phyloP scores from a whole-genome alignment of 345 rosid species.

The Linum usitatissimum region DNA sequence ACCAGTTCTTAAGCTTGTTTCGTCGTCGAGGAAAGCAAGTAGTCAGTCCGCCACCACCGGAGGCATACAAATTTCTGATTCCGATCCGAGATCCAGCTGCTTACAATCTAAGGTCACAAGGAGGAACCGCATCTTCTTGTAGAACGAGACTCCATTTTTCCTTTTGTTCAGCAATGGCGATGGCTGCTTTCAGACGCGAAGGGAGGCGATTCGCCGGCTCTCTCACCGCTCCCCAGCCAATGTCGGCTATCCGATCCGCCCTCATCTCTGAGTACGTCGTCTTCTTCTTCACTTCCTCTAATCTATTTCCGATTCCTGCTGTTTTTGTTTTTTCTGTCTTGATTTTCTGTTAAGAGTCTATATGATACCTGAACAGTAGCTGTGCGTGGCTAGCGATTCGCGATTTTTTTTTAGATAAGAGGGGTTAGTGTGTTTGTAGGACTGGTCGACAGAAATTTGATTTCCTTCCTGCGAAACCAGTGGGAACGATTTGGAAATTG shows the following conservation, averaged over 20 bases:
- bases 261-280: slow-evolving; percentile 15
- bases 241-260: slow-evolving; percentile 18
- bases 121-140: slow-evolving; percentile 1
- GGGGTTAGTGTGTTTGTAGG: background rate
- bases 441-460: background rate
- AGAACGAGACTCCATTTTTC: background rate
- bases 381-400: background rate
- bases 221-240: slow-evolving; percentile 12
- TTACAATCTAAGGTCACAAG: too few species aligned
- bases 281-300: background rate
- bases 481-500: background rate
- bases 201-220: slow-evolving; percentile 18
- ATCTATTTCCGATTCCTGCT: background rate
- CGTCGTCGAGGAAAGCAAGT: too few species aligned
- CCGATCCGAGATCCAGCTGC: too few species aligned
- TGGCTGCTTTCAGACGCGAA: slow-evolving; percentile 17
- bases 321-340: background rate
- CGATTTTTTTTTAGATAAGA: background rate
- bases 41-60: too few species aligned
- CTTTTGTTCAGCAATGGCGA: slow-evolving; percentile 11
- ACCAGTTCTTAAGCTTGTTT: too few species aligned
- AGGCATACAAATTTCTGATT: too few species aligned
- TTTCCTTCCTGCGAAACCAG: background rate
- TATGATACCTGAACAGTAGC: background rate
- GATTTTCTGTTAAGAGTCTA: background rate